Evolutionary conservation across 1,284 basidiomycete genomes (phyloP).

Genomic region (Ceraceosorus bombacis): DNA sequence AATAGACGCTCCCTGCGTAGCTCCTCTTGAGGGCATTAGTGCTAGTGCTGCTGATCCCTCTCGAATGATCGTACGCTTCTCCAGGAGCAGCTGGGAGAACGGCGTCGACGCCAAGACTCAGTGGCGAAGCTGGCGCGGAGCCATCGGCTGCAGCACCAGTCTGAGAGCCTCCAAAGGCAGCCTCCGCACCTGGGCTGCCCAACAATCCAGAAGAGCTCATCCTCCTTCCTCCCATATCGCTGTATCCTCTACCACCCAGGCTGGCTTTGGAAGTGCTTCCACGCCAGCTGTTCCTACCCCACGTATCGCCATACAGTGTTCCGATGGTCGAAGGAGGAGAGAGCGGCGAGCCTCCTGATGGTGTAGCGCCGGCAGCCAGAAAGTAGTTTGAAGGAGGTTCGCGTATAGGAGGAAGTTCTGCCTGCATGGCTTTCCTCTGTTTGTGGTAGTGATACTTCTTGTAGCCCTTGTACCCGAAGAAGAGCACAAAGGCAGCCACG

Average conservation of each 20-base stretch:
- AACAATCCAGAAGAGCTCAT: not conserved
- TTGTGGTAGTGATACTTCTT: slow-evolving; percentile 13
- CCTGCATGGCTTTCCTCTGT: slow-evolving; percentile 5
- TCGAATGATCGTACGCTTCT: slow-evolving; percentile 19
- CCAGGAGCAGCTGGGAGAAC: slow-evolving; percentile 12
- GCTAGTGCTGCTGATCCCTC: slow-evolving; percentile 23
- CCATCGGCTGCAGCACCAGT: not conserved
- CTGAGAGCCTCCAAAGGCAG: not conserved
- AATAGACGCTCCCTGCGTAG: slow-evolving; percentile 15
- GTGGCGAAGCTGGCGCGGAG: slow-evolving; percentile 8
- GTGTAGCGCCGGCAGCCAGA: slow-evolving; percentile 9
- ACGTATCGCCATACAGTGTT: slow-evolving; percentile 8
- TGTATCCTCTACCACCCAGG: slow-evolving; percentile 1
- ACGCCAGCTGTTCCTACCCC: slow-evolving; percentile 5
- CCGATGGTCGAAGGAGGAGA: slow-evolving; percentile 1
- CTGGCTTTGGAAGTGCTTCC: slow-evolving; percentile 10
- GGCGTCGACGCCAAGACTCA: slow-evolving; percentile 5
- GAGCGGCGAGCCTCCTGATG: not conserved
- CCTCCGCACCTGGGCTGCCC: not conserved
- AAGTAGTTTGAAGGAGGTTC: slow-evolving; percentile 23
- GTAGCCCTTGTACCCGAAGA: slow-evolving; percentile 27
- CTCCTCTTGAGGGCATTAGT: slow-evolving; percentile 32
- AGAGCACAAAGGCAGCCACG: slow-evolving; percentile 22
- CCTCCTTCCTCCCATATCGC: not conserved
- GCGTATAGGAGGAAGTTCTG: slow-evolving; percentile 25